phyloP scores from a whole-genome alignment of 768 basidiomycete species.

The Scleroderma citrinum region DNA sequence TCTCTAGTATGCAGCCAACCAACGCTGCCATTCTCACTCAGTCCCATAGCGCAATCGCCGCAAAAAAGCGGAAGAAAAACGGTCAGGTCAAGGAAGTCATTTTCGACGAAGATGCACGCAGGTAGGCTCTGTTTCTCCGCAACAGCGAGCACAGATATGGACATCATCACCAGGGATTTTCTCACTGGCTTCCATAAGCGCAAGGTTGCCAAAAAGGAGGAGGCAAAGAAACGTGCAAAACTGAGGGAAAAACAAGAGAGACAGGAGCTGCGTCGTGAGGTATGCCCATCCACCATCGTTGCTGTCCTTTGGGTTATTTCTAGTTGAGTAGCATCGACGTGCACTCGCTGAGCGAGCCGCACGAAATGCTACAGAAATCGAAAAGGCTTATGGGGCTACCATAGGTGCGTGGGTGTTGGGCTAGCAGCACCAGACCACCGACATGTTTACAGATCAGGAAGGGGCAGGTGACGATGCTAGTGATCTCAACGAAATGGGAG shows the following conservation, averaged over 20 bases:
- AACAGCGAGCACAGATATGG: slow-evolving; percentile 3
- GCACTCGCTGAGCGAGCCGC: slow-evolving; percentile 71
- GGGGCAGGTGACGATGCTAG: slow-evolving; percentile 44
- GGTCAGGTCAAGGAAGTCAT: slow-evolving; percentile 73
- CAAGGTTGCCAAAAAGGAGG: slow-evolving; percentile 79
- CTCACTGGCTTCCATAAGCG: slow-evolving; percentile 92
- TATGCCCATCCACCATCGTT: slow-evolving; percentile 28
- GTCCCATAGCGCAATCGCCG: slow-evolving; percentile 56
- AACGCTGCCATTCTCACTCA: slow-evolving; percentile 56
- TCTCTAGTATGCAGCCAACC: slow-evolving; percentile 27
- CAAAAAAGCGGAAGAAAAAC: slow-evolving; percentile 60
- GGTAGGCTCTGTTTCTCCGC: slow-evolving; percentile 38
- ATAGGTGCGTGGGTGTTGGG: slow-evolving; percentile 29
- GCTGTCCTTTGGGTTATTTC: slow-evolving; percentile 9
- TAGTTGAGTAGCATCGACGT: slow-evolving; percentile 56
- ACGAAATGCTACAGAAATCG: slow-evolving; percentile 73
- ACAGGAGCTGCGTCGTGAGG: slow-evolving; percentile 72
- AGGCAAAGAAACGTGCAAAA: slow-evolving; percentile 63
- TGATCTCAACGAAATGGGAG: slow-evolving; percentile 38
- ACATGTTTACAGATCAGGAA: slow-evolving; percentile 20
- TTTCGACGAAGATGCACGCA: slow-evolving; percentile 83
- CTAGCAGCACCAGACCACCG: slow-evolving; percentile 9
- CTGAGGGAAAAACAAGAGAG: slow-evolving; percentile 75
- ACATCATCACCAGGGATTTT: slow-evolving; percentile 58
- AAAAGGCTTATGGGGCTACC: slow-evolving; percentile 60